Conservation (phyloP, 1,139 yeast genomes). For the Dujonia santamariae region DNA sequence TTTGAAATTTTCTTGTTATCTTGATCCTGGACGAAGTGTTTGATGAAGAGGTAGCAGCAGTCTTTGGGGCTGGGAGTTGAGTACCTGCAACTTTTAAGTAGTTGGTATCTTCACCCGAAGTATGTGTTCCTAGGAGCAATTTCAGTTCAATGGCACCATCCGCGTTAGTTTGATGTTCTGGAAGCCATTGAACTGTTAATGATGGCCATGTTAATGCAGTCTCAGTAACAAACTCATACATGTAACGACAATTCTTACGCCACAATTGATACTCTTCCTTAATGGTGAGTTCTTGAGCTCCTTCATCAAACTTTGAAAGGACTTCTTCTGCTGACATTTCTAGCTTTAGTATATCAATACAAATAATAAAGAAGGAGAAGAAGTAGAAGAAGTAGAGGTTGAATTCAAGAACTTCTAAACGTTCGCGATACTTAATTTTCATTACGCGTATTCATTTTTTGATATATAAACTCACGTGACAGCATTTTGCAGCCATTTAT, state of each 20-base stretch:
- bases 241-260: constrained; percentile 74
- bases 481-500: too few relatives aligned
- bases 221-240: constrained; percentile 80
- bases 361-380: too few relatives aligned
- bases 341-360: too few relatives aligned
- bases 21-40: constrained; percentile 46
- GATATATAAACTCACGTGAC: too few relatives aligned
- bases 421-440: too few relatives aligned
- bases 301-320: constrained; percentile 12
- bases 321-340: constrained; percentile 5
- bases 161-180: constrained; percentile 32
- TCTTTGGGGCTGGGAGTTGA: constrained; percentile 51
- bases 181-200: constrained; percentile 73
- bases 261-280: constrained; percentile 74
- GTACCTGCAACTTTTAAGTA: constrained; percentile 75
- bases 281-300: constrained; percentile 39
- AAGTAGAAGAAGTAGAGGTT: too few relatives aligned
- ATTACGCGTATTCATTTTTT: too few relatives aligned
- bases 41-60: constrained; percentile 12
- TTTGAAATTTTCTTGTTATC: constrained; percentile 54
- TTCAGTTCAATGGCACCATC: constrained; percentile 39
- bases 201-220: constrained; percentile 83
- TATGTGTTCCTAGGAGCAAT: constrained; percentile 80
- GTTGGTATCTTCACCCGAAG: constrained; percentile 76
- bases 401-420: too few relatives aligned